Percentiles rank a stretch among this genome's conserved stretches.
Evolutionary conservation across 345 rosid genomes (phyloP).

Genomic region (Clarkia xantiana): DNA sequence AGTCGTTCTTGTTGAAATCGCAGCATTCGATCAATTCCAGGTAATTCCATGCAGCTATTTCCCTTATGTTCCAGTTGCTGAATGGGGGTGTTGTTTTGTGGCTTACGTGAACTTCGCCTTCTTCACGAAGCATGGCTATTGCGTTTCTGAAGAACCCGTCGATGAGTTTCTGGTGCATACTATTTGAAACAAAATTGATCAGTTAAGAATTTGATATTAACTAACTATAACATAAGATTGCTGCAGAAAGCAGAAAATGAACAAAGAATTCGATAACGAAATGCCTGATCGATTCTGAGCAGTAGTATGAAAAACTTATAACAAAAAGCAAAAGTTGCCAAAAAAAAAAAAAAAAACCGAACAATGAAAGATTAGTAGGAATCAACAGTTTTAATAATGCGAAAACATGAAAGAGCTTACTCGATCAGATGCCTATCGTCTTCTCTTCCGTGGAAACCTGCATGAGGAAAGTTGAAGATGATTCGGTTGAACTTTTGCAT

Average conservation of each 20-base stretch:
- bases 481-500: conserved; percentile 14
- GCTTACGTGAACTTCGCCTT: conserved; percentile 43
- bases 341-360: too few relatives aligned
- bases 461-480: conserved; percentile 23
- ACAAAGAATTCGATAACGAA: too few relatives aligned
- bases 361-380: too few relatives aligned
- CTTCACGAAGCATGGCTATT: conserved; percentile 15
- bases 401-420: too few relatives aligned
- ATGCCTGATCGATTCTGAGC: too few relatives aligned
- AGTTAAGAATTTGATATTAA: too few relatives aligned
- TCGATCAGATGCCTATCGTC: too few relatives aligned
- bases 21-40: conserved; percentile 13
- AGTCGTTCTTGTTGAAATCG: conserved; percentile 22
- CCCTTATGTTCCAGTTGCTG: conserved; percentile 35
- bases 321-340: too few relatives aligned
- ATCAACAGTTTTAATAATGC: too few relatives aligned
- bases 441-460: conserved; percentile 3
- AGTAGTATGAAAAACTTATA: too few relatives aligned
- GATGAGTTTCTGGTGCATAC: conserved; percentile 24
- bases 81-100: conserved; percentile 41
- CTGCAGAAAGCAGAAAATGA: too few relatives aligned
- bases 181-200: not conserved
- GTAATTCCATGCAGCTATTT: conserved; percentile 27
- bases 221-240: too few relatives aligned
- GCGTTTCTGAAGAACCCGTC: conserved; percentile 37